Conservation (phyloP, 129 eudicot species). For the Flaveria sonorensis region DNA sequence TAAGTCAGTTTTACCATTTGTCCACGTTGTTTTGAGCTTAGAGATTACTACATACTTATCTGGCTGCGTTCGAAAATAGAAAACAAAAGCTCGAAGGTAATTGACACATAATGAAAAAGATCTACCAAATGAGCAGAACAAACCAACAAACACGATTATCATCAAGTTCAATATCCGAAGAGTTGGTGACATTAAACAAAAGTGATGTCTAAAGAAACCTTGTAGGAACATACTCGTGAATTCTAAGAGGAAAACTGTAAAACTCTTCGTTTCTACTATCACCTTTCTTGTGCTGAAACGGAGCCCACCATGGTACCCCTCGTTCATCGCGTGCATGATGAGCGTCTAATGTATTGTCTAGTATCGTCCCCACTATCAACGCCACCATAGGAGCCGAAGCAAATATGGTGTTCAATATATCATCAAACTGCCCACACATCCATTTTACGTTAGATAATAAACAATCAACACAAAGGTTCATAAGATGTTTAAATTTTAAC, state of each 20-base stretch:
- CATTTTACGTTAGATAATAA: neutral
- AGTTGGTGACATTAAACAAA: constrained; percentile 10
- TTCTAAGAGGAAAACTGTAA: constrained; percentile 72
- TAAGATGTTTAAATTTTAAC: neutral
- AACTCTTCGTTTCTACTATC: constrained; percentile 92
- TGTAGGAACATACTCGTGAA: constrained; percentile 59
- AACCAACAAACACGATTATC: constrained; percentile 17
- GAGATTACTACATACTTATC: too few species aligned
- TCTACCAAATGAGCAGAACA: constrained; percentile 2
- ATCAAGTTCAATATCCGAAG: neutral
- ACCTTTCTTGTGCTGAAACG: constrained; percentile 80
- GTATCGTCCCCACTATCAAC: constrained; percentile 57
- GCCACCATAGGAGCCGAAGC: constrained; percentile 84
- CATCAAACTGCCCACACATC: constrained; percentile 64
- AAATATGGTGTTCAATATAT: constrained; percentile 80
- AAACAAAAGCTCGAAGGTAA: constrained; percentile 3
- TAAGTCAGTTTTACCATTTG: neutral
- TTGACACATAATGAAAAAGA: neutral
- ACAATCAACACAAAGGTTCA: neutral
- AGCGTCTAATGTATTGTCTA: constrained; percentile 77
- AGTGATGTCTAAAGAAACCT: constrained; percentile 53
- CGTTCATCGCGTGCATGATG: constrained; percentile 52
- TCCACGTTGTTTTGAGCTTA: neutral
- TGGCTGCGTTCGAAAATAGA: neutral
- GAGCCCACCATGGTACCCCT: constrained; percentile 88